Evolutionary conservation across 108 stramenopile species (phyloP).

Genomic region (Fragilaria crotonensis): DNA sequence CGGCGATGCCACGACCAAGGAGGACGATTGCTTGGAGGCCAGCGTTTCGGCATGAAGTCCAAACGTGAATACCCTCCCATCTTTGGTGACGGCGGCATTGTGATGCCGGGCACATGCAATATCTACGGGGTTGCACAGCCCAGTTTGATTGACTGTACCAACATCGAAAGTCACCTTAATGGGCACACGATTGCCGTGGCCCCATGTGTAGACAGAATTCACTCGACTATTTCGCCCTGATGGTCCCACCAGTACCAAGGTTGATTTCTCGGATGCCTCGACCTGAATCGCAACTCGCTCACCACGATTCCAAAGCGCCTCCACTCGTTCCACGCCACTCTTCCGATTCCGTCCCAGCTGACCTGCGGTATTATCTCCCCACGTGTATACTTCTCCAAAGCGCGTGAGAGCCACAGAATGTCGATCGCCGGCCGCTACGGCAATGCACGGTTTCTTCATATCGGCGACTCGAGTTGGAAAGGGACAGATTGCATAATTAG

Average conservation of each 20-base stretch:
- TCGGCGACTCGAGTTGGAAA: constrained; percentile 66
- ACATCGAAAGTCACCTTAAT: constrained; percentile 48
- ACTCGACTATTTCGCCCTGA: constrained; percentile 31
- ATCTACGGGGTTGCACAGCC: constrained; percentile 41
- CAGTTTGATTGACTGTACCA: neutral
- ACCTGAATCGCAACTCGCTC: constrained; percentile 48
- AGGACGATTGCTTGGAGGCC: constrained; percentile 23
- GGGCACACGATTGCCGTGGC: constrained; percentile 72
- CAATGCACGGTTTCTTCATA: constrained; percentile 35
- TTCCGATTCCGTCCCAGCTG: constrained; percentile 53
- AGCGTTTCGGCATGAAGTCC: constrained; percentile 72
- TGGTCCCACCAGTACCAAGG: constrained; percentile 54
- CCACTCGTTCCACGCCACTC: constrained; percentile 52
- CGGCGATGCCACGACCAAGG: constrained; percentile 33
- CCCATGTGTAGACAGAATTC: constrained; percentile 74
- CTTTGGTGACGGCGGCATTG: constrained; percentile 78
- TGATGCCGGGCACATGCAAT: constrained; percentile 77
- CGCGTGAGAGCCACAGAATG: constrained; percentile 74
- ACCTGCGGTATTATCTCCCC: constrained; percentile 74
- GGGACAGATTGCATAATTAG: constrained; percentile 2
- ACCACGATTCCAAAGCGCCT: constrained; percentile 49
- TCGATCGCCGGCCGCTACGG: constrained; percentile 70
- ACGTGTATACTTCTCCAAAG: constrained; percentile 71
- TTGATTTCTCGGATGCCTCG: constrained; percentile 74
- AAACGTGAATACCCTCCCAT: constrained; percentile 92